Evolutionary conservation across 768 basidiomycete species (phyloP).

Genomic region (Russula virescens): DNA sequence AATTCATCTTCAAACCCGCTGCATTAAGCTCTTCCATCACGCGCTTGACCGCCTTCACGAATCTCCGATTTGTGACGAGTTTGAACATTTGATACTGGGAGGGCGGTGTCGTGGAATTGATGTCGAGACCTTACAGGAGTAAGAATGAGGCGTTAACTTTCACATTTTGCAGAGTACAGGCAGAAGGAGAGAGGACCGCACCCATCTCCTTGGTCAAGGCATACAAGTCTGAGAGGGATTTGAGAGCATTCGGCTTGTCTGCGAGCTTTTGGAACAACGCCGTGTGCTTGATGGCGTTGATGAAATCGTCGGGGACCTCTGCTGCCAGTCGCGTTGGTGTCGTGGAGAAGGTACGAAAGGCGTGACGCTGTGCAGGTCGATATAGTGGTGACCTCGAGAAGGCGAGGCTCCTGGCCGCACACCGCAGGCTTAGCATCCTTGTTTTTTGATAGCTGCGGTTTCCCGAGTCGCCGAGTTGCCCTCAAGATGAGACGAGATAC

Average conservation of each 20-base stretch:
- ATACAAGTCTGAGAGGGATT: slow-evolving; percentile 42
- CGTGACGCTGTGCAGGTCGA: background rate
- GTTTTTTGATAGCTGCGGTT: too few species aligned
- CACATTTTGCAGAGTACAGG: background rate
- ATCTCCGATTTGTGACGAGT: slow-evolving; percentile 47
- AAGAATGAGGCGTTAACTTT: background rate
- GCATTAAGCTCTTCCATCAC: slow-evolving; percentile 48
- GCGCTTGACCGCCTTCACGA: slow-evolving; percentile 42
- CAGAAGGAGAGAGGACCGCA: slow-evolving; percentile 18
- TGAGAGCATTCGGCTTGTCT: slow-evolving; percentile 45
- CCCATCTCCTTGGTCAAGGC: slow-evolving; percentile 46
- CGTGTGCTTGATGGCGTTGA: slow-evolving; percentile 42
- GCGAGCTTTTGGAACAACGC: slow-evolving; percentile 43
- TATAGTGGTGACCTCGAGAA: background rate
- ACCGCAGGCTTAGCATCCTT: background rate
- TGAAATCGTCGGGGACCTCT: slow-evolving; percentile 32
- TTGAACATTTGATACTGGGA: slow-evolving; percentile 50
- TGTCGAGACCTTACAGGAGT: slow-evolving; percentile 41
- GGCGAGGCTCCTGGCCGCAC: background rate
- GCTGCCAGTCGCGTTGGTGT: slow-evolving; percentile 31
- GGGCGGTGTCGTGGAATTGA: slow-evolving; percentile 39
- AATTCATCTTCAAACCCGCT: slow-evolving; percentile 53
- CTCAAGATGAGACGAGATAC: too few species aligned
- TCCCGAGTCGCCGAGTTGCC: too few species aligned
- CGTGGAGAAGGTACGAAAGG: slow-evolving; percentile 27